Conservation (phyloP, 768 basidiomycete genomes). For the Collybiopsis confluens region DNA sequence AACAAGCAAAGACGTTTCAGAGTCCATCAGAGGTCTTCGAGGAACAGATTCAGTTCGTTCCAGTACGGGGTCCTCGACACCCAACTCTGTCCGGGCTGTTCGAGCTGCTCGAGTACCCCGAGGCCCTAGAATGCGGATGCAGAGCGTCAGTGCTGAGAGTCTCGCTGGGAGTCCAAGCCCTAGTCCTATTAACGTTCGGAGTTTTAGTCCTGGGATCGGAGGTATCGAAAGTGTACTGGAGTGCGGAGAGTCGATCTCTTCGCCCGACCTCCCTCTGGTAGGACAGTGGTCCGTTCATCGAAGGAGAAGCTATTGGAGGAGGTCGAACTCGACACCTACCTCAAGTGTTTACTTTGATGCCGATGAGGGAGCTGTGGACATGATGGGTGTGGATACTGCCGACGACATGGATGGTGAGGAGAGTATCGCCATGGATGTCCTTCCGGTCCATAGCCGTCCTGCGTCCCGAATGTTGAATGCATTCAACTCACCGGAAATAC, state of each 20-base stretch:
- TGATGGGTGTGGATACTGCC: neutral
- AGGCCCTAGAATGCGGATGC: conserved; percentile 5
- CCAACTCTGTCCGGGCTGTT: neutral
- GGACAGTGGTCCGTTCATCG: neutral
- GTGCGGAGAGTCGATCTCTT: neutral
- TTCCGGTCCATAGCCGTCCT: neutral
- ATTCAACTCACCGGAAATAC: neutral
- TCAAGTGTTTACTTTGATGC: conserved; percentile 4
- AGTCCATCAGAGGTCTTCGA: neutral
- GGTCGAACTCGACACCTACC: neutral
- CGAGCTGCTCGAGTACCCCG: neutral
- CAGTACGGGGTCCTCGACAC: neutral
- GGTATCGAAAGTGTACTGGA: conserved; percentile 1
- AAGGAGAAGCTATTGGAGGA: neutral
- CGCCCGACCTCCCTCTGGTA: neutral
- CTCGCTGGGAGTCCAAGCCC: neutral
- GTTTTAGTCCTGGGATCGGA: neutral
- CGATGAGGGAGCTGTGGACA: neutral
- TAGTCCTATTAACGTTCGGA: neutral
- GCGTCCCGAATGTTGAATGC: neutral
- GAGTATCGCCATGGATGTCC: neutral
- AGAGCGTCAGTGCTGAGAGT: conserved; percentile 2
- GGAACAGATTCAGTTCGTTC: neutral
- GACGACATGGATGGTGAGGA: neutral
- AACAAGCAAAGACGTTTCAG: neutral